Percentiles rank a stretch among this genome's conserved stretches.
phyloP scores from a whole-genome alignment of 2,329 filamentous ascomycete genomes.

The Cercospora citrullina region DNA sequence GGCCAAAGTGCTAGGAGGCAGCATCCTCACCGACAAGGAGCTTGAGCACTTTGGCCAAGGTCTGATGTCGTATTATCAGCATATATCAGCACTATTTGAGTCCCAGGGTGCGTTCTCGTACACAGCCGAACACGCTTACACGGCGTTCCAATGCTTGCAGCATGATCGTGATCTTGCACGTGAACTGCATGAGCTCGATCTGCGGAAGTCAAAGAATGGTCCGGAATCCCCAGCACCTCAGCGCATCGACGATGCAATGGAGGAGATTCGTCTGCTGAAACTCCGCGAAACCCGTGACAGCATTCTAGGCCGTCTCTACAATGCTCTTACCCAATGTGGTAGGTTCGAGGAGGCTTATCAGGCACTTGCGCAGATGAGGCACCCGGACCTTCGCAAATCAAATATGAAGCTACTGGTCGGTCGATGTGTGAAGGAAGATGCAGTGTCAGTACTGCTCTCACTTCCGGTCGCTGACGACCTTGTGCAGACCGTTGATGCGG shows the following conservation, averaged over 20 bases:
- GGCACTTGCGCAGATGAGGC: conserved; percentile 70
- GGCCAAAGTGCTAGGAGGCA: conserved; percentile 39
- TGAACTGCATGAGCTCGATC: conserved; percentile 30
- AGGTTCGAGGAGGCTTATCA: conserved; percentile 82
- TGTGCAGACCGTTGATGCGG: conserved; percentile 74
- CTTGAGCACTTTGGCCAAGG: conserved; percentile 69
- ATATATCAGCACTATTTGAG: conserved; percentile 82
- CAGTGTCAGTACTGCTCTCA: conserved; percentile 55
- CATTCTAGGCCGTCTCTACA: conserved; percentile 81
- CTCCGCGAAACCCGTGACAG: conserved; percentile 57
- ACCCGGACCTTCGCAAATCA: conserved; percentile 65
- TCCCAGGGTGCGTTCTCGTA: conserved; percentile 72
- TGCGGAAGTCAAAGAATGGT: conserved; percentile 31
- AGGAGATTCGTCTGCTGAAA: conserved; percentile 39
- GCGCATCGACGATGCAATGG: conserved; percentile 33
- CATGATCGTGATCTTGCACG: conserved; percentile 30
- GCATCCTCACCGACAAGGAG: conserved; percentile 72
- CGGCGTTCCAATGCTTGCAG: conserved; percentile 31
- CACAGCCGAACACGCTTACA: conserved; percentile 77
- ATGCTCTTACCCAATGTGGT: conserved; percentile 73
- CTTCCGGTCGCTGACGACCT: conserved; percentile 75
- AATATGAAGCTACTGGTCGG: conserved; percentile 67
- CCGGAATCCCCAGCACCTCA: conserved; percentile 33
- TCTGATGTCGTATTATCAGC: conserved; percentile 79
- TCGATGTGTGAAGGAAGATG: conserved; percentile 37